phyloP scores from a whole-genome alignment of 192 early-diverging fungal species.

The Endogone sp. region DNA sequence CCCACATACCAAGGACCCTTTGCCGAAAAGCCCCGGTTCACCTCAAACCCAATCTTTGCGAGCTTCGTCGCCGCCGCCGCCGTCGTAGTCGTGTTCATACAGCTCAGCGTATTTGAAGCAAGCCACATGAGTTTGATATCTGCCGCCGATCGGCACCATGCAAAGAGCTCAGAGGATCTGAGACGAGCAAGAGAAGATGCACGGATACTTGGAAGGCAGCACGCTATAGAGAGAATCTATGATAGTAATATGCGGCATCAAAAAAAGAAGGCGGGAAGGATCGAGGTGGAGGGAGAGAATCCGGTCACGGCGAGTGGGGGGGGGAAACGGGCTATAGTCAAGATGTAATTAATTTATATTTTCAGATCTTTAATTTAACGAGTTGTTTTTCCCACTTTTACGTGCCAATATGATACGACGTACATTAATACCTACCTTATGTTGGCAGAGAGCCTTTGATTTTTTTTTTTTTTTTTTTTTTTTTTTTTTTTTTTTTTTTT shows the following conservation, averaged over 20 bases:
- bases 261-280: neutral
- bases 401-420: no score
- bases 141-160: constrained; percentile 24
- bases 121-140: neutral
- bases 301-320: neutral
- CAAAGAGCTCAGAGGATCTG: constrained; percentile 18
- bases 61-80: constrained; percentile 10
- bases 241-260: neutral
- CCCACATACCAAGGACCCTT: constrained; percentile 8
- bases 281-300: neutral
- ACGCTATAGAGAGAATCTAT: neutral
- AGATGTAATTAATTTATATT: no score
- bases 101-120: constrained; percentile 5
- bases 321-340: no score
- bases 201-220: neutral
- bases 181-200: constrained; percentile 9
- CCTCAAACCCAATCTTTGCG: constrained; percentile 20
- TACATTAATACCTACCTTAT: no score
- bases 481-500: no score
- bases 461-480: no score
- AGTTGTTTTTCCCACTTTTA: no score
- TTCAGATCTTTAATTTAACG: no score
- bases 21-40: constrained; percentile 12
- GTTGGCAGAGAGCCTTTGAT: no score
- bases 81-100: constrained; percentile 8